phyloP scores from a whole-genome alignment of 1,139 yeast genomes.

The Casaregolazyma lundiana region DNA sequence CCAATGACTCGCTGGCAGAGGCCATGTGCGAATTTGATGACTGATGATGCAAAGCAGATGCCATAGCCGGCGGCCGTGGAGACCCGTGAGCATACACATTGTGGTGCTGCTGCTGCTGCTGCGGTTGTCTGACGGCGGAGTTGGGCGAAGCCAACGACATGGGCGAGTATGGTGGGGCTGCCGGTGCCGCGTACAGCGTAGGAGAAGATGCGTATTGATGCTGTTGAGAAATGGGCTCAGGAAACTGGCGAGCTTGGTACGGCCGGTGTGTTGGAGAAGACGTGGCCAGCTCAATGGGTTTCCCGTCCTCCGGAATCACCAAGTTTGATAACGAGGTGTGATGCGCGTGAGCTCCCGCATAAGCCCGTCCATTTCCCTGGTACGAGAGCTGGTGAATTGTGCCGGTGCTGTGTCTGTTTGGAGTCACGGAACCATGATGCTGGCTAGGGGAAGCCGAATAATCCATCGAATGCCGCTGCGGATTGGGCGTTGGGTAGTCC shows the following conservation, averaged over 20 bases:
- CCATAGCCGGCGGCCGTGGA: constrained; percentile 12
- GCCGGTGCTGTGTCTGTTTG: constrained; percentile 9
- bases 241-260: background rate
- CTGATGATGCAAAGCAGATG: constrained; percentile 8
- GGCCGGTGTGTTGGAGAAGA: background rate
- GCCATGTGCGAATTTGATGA: constrained; percentile 9
- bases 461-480: constrained; percentile 10
- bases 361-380: background rate
- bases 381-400: constrained; percentile 1
- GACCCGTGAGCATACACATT: constrained; percentile 12
- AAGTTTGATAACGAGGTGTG: constrained; percentile 1
- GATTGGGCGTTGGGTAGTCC: constrained; percentile 10
- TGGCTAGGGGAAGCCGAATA: constrained; percentile 9
- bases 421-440: constrained; percentile 3
- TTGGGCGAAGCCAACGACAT: constrained; percentile 10
- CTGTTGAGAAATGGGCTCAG: constrained; percentile 1
- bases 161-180: constrained; percentile 9
- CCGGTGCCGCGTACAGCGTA: constrained; percentile 3
- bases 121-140: constrained; percentile 1
- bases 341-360: background rate
- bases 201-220: background rate
- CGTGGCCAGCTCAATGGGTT: background rate
- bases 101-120: constrained; percentile 3
- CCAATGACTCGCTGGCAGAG: constrained; percentile 4
- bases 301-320: constrained; percentile 2